phyloP scores from a whole-genome alignment of 495 filamentous ascomycete species.

The Trichodelitschia bisporula region DNA sequence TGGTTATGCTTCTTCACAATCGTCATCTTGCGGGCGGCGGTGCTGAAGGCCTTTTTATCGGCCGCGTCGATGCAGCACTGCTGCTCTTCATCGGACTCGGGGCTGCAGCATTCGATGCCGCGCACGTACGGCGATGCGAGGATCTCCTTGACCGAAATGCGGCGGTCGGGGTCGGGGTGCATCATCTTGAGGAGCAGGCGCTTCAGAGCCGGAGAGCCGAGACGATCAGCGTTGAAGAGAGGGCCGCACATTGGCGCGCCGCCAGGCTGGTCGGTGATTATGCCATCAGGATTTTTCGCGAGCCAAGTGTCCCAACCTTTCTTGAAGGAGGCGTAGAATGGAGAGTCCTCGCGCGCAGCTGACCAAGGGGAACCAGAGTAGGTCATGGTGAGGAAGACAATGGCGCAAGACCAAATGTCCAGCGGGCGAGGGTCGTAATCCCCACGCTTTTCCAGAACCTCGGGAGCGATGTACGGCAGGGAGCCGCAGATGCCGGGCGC shows the following conservation, averaged over 20 bases:
- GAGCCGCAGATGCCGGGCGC: slow-evolving; percentile 51
- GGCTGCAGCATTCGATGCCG: slow-evolving; percentile 41
- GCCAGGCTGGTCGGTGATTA: slow-evolving; percentile 18
- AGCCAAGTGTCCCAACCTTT: slow-evolving; percentile 38
- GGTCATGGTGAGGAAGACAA: slow-evolving; percentile 44
- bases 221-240: slow-evolving; percentile 15
- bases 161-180: slow-evolving; percentile 40
- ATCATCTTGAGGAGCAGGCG: slow-evolving; percentile 51
- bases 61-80: slow-evolving; percentile 7
- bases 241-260: slow-evolving; percentile 23
- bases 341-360: slow-evolving; percentile 21
- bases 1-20: slow-evolving; percentile 11
- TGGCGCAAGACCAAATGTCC: slow-evolving; percentile 58
- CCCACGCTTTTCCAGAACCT: slow-evolving; percentile 39
- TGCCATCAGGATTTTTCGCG: slow-evolving; percentile 21
- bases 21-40: slow-evolving; percentile 3
- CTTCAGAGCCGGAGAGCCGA: slow-evolving; percentile 27
- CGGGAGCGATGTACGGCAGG: slow-evolving; percentile 53
- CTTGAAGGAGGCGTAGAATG: slow-evolving; percentile 30
- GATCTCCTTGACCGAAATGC: slow-evolving; percentile 36
- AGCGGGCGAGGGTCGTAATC: slow-evolving; percentile 38
- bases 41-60: slow-evolving; percentile 4
- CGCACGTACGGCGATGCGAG: slow-evolving; percentile 37
- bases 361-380: slow-evolving; percentile 41
- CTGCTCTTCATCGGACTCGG: slow-evolving; percentile 13